These are phyloP conservation scores for Leccinum ochraceum DNA, from an alignment of 768 basidiomycete genomes.

Conservation along the genomic window DNA sequence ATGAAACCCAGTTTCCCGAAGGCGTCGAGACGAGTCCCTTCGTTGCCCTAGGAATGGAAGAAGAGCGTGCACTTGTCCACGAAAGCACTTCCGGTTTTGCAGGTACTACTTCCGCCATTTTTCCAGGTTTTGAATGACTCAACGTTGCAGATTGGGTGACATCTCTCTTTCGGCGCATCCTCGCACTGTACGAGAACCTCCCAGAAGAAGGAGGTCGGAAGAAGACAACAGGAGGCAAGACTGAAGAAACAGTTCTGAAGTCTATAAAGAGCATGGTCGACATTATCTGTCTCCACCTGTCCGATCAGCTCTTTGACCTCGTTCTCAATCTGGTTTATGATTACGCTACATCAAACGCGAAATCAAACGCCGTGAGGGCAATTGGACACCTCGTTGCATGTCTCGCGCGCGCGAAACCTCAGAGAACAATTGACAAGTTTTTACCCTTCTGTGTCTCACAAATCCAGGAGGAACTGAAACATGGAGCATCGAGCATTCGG, in stretches of 20 bases:
- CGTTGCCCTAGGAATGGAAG: constrained; percentile 50
- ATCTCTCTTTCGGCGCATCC: constrained; percentile 72
- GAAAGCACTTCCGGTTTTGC: constrained; percentile 81
- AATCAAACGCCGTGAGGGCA: constrained; percentile 88
- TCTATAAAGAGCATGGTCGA: constrained; percentile 81
- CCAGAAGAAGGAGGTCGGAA: constrained; percentile 92
- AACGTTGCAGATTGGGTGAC: constrained; percentile 69
- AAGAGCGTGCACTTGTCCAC: constrained; percentile 70
- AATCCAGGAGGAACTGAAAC: constrained; percentile 82
- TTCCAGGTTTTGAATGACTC: background rate
- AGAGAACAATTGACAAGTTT: constrained; percentile 77
- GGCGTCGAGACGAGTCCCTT: constrained; percentile 42
- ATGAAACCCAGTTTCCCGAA: constrained; percentile 50
- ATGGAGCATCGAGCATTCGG: constrained; percentile 85
- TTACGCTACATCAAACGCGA: constrained; percentile 86
- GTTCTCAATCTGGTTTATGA: constrained; percentile 83
- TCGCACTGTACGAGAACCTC: constrained; percentile 86
- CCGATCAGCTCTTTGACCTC: constrained; percentile 72
- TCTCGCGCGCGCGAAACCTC: constrained; percentile 75
- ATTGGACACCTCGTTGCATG: constrained; percentile 88
- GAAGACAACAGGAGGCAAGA: constrained; percentile 82
- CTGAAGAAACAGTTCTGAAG: constrained; percentile 73
- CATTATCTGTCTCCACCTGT: constrained; percentile 71
- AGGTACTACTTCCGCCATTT: constrained; percentile 42
- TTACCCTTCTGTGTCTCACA: constrained; percentile 73